phyloP scores from a whole-genome alignment of 1,284 basidiomycete species.

The Microbotryomycetes sp. region DNA sequence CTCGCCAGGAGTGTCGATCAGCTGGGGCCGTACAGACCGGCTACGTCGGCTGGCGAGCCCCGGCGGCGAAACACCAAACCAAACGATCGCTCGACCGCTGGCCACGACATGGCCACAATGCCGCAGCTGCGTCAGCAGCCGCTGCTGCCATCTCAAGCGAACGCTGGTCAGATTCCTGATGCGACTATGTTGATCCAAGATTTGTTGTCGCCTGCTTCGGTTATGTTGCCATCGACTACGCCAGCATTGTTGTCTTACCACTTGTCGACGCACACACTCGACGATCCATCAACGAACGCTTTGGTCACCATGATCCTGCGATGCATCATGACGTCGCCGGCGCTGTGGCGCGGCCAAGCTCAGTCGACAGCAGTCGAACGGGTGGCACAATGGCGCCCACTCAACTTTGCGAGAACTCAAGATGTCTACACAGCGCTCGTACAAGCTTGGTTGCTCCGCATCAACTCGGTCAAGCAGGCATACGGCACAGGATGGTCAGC shows the following conservation, averaged over 20 bases:
- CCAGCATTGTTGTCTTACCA: constrained; percentile 15
- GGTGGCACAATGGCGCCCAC: background rate
- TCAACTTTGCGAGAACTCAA: constrained; percentile 3
- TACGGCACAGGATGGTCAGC: constrained; percentile 22
- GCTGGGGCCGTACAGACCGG: too few relatives aligned
- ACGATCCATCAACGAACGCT: constrained; percentile 4
- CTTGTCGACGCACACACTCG: constrained; percentile 19
- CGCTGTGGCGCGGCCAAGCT: constrained; percentile 8
- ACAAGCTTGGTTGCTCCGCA: constrained; percentile 21
- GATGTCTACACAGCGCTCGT: constrained; percentile 18
- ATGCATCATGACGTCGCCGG: constrained; percentile 12
- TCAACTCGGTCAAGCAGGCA: constrained; percentile 11
- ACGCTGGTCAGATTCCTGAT: constrained; percentile 10
- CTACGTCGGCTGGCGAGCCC: too few relatives aligned
- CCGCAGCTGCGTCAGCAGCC: background rate
- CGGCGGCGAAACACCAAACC: too few relatives aligned
- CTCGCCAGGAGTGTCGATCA: too few relatives aligned
- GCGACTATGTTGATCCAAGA: constrained; percentile 27
- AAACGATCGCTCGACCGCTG: too few relatives aligned
- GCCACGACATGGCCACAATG: background rate
- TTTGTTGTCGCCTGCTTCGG: constrained; percentile 18
- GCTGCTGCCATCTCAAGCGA: too few relatives aligned
- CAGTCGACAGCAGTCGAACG: background rate
- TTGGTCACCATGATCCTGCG: constrained; percentile 15
- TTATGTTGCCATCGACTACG: background rate